Conservation (phyloP, 208 protist species). For the Leishmania tarentolae region DNA sequence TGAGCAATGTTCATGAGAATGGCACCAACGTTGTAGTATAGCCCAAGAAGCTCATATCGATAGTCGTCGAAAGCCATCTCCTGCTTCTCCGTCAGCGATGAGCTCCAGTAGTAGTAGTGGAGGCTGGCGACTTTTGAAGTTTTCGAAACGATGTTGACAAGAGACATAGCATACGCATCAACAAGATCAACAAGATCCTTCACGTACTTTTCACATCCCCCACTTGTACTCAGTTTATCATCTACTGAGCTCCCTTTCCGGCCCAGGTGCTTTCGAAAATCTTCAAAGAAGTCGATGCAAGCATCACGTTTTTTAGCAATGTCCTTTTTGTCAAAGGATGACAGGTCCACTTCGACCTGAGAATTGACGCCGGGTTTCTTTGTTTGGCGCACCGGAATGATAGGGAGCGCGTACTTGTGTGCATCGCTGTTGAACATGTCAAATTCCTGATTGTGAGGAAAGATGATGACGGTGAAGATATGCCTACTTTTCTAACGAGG, state of each 20-base stretch:
- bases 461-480: background rate
- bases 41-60: slow-evolving; percentile 62
- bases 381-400: slow-evolving; percentile 22
- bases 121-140: slow-evolving; percentile 39
- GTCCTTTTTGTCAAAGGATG: slow-evolving; percentile 37
- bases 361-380: slow-evolving; percentile 28
- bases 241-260: slow-evolving; percentile 19
- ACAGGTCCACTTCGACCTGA: slow-evolving; percentile 38
- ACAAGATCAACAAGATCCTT: slow-evolving; percentile 28
- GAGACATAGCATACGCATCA: slow-evolving; percentile 37
- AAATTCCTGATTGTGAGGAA: background rate
- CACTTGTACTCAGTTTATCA: slow-evolving; percentile 18
- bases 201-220: slow-evolving; percentile 36
- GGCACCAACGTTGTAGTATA: slow-evolving; percentile 72
- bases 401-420: slow-evolving; percentile 21
- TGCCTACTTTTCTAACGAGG: too few relatives aligned
- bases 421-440: slow-evolving; percentile 20
- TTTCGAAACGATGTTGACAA: slow-evolving; percentile 38
- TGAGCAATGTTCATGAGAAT: slow-evolving; percentile 60
- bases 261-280: slow-evolving; percentile 29
- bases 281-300: slow-evolving; percentile 45
- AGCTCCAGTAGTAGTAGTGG: slow-evolving; percentile 65
- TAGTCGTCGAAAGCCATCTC: slow-evolving; percentile 67
- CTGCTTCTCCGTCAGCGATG: slow-evolving; percentile 40
- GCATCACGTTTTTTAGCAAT: slow-evolving; percentile 36